These are phyloP conservation scores for Talaromyces sp. DNA, from an alignment of 2,329 filamentous ascomycete species.

Conservation along the genomic window DNA sequence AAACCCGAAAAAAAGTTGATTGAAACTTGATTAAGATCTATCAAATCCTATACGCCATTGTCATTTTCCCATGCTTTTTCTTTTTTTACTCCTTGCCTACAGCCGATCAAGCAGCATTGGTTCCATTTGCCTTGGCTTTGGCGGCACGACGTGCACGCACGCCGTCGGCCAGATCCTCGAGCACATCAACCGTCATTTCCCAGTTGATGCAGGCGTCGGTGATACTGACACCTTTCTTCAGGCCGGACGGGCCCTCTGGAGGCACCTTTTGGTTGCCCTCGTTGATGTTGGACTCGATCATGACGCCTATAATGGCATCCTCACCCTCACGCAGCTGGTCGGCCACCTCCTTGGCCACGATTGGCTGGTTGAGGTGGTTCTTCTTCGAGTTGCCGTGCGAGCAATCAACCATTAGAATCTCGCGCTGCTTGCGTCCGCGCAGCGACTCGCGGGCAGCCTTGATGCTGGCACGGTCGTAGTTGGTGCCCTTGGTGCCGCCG, in stretches of 20 bases:
- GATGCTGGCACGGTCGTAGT: conserved; percentile 85
- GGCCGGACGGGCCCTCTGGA: conserved; percentile 66
- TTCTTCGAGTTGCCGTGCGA: conserved; percentile 98
- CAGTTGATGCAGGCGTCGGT: conserved; percentile 95
- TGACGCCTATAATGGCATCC: conserved; percentile 85
- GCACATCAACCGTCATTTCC: conserved; percentile 73
- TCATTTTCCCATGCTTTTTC: conserved; percentile 7
- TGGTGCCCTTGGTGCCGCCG: conserved; percentile 85
- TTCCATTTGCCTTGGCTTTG: conserved; percentile 24
- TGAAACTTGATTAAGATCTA: conserved; percentile 4
- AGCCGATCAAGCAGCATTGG: neutral
- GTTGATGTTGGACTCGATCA: conserved; percentile 98
- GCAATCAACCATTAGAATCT: conserved; percentile 97
- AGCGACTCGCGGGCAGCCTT: conserved; percentile 72
- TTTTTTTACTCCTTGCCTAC: neutral
- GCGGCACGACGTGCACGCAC: conserved; percentile 66
- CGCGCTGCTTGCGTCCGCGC: conserved; percentile 73
- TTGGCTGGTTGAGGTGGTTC: conserved; percentile 94
- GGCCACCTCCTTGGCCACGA: conserved; percentile 74
- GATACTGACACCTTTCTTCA: conserved; percentile 89
- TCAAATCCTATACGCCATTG: conserved; percentile 11
- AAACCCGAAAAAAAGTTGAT: conserved; percentile 8
- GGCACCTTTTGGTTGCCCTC: conserved; percentile 88
- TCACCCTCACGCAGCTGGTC: conserved; percentile 87
- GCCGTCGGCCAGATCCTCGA: conserved; percentile 80